Evolutionary conservation across 768 basidiomycete genomes (phyloP), one percentile per base, ranked within the genome.

Genomic region (Tylopilus sp.): DNA sequence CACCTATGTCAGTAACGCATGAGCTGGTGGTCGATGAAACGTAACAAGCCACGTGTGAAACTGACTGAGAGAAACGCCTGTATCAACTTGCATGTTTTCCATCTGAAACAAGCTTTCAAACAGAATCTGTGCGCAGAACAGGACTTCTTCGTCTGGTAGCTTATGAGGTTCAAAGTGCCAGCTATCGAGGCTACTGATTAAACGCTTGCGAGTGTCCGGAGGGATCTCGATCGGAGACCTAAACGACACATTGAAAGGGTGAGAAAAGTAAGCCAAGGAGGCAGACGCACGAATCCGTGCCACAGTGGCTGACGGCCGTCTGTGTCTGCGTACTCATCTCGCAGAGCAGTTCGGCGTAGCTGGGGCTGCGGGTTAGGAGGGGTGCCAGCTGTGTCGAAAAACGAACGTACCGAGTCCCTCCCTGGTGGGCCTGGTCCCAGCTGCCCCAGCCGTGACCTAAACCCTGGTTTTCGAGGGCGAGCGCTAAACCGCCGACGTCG

Each of bases 131-230:
- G 90, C 85, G 62, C 90, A 93, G 21, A 84, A 80, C 14, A 91
- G 74, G 12, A 92, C 78, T 70, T 98, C 91, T 48, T 89, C 87
- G 49, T 91, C 85, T 21, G 85, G 80, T 33, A 97, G 80, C 34
- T 79, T 79, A 70, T 90, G 86, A 5, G 96, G 94, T 65, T 97
- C 88, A 66, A 98, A 99, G 58, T 87, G 75, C 96, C 96, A 99
- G 13, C 76, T 78, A 53, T 87, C 84, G 14, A 97, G 77, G 0
- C 77, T 74, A 21, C 72, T 67, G 60, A 96, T 86, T 45, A 97
- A 79, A 24, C 82, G 76, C 21, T 68, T 65, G 55, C 91, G 82
- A 29, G 77, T 80, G 19, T 74, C 73, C 33, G 69, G 65, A 28
- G 80, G 69, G 24, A 81, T 71, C 53, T 78, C 70, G 38, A 79